Evolutionary conservation across 2,329 filamentous ascomycete species (phyloP), one percentile per base, ranked within the genome.

Genomic region (Clarireedia monteithiana): DNA sequence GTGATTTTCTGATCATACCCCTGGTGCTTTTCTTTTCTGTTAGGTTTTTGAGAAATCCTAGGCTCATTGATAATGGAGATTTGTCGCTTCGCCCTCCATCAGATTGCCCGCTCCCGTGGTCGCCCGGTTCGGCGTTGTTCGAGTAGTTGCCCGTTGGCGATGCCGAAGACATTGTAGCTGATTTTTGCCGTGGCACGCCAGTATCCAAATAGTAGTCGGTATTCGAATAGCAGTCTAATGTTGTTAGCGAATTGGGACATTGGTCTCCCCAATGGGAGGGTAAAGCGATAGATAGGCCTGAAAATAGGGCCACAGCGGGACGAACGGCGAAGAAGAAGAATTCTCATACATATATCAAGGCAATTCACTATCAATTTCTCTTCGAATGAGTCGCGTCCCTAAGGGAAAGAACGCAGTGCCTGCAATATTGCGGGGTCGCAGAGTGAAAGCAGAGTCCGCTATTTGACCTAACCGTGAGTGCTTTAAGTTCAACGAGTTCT

Each of bases 21-120:
- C 87, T 79, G n/a, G 86, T 90, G 12, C 80, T 81, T 68, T 85
- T 89, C 74, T 90, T 94, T 56, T 89, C 86, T 51, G 75, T 79
- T 59, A 86, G 75, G 63, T 73, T 82, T 71, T 84, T 90, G 70
- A 88, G 79, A 59, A 88, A 85, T 17, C 75, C 75, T 54, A 84
- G 71, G 59, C 80, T 83, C 59, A 83, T 66, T 6, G 66, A 65
- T 7, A 69, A 57, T 5, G 67, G 66, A 27, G 66, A 68, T 53
- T 66, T 70, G 30, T 60, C 66, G 40, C 51, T 63, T 50, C 65
- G 68, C 23, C 61, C 66, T 44, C 50, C 63, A 47, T 69, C 68
- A 20, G 67, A 68, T 48, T 67, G 64, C 14, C 62, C 64, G 50
- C 64, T 67, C 6, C 62, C 63, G 63, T 68, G 68, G 30, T 62